Conservation (phyloP, 495 filamentous ascomycete species). For the Xylaria bambusicola region DNA sequence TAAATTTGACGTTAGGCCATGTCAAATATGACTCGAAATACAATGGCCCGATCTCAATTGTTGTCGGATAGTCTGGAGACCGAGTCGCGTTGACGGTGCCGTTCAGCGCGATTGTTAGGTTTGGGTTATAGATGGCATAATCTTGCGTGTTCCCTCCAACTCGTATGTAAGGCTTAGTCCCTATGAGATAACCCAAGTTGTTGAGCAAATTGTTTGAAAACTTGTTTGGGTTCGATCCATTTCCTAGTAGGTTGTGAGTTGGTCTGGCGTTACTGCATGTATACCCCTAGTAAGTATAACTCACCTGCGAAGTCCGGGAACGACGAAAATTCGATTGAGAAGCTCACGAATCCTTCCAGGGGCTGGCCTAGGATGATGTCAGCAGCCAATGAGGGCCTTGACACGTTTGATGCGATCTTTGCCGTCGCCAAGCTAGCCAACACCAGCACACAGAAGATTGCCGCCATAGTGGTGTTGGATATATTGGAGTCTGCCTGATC, state of each 20-base stretch:
- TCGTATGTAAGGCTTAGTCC: conserved; percentile 58
- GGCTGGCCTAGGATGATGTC: conserved; percentile 29
- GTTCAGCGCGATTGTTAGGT: conserved; percentile 53
- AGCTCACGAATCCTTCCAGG: conserved; percentile 58
- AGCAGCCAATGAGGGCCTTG: not conserved
- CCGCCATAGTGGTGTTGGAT: conserved; percentile 20
- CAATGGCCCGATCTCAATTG: conserved; percentile 60
- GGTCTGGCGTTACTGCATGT: not conserved
- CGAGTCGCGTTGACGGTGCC: conserved; percentile 53
- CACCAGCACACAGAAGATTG: conserved; percentile 19
- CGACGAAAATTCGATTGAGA: conserved; percentile 61
- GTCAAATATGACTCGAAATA: conserved; percentile 69
- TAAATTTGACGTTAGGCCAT: conserved; percentile 58
- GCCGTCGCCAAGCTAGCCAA: conserved; percentile 23
- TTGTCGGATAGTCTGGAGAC: conserved; percentile 63
- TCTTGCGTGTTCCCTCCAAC: conserved; percentile 67
- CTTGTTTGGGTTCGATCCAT: conserved; percentile 51
- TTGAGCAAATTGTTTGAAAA: conserved; percentile 60
- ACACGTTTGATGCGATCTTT: conserved; percentile 9
- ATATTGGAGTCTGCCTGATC: too few species aligned
- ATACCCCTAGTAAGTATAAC: not conserved
- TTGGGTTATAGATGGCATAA: conserved; percentile 61
- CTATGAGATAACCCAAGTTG: conserved; percentile 49
- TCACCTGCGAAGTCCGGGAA: conserved; percentile 65
- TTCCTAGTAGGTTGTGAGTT: conserved; percentile 36